Base-by-base conservation (phyloP, 306 rosid genomes). In the Benincasa hispida region DNA sequence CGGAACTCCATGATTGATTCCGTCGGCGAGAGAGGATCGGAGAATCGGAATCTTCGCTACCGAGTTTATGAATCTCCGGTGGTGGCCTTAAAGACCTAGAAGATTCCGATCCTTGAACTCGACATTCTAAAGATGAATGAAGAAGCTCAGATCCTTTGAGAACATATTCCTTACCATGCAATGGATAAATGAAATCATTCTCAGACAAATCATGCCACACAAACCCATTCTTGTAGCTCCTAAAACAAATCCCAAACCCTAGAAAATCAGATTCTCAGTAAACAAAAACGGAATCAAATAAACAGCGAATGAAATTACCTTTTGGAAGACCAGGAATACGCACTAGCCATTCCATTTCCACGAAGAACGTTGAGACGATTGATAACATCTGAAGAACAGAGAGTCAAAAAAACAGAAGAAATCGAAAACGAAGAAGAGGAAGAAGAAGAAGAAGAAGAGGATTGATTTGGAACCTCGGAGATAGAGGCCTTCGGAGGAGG, bases 161-260 rank as follows among this genome's bases (percentile, higher is more conserved):
- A 74, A 94, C 88, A 82, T 94, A 92, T 67, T 94, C 99, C 35
- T 88, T 88, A 24, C 96, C 99, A 39, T 92, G 96, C 63, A 91
- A 89, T 10, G 97, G 99, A 67, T 85, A 85, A 57, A 94, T 92
- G 87, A 90, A 92, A 80, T 94, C 99, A 76, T 89, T 85, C 87
- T 90, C 99, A 28, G 91, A 82, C 69, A 94, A 87, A 76, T 94
- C 99, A 13, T 94, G 96, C 99, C 99, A 94, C 5, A 94, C 99
- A 75, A 94, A 94, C 27, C 97, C 99, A 67, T 82, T 90, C 73
- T 85, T 92, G 84, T 94, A 94, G 84, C 93, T 84, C 89, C 97
- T 94, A 82, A 57, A 82, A 53, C 30, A 2, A 24, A 69, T 6
- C 10, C 6, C 32, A 47, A 55, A 8, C 56, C 42, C 17, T 15